Base-by-base conservation (phyloP, 139 green algal genomes). In the Edaphochlamys debaryana region DNA sequence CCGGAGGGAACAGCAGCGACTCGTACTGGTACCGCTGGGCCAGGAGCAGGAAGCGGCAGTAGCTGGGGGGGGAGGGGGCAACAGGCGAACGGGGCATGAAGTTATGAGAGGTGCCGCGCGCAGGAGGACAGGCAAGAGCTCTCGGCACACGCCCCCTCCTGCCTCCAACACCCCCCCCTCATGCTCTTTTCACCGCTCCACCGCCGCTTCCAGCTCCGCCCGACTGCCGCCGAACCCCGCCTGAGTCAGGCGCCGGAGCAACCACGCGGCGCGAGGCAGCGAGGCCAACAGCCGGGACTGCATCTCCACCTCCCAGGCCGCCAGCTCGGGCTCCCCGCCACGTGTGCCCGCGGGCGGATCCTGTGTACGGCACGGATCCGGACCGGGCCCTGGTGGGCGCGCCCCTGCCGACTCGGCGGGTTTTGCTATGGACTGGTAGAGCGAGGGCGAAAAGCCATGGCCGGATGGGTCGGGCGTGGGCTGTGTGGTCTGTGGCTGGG, bases 1-100 rank as follows among this genome's bases (percentile, higher is more conserved):
- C 73, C 11, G 56, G 56, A 2, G 73, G 73, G 38, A 42, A 42
- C 73, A 69, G 58, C 54, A 80, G 73, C 73, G 37, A 30, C 56
- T 80, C 73, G 36, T 56, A 34, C 73, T 56, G 56, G 73, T 80
- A 54, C 0, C 73, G 73, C 54, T 80, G 73, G 15, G 56, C 73
- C 36, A 80, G 73, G 4, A 80, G 73, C 56, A 80, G 73, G 54
- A 69, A 69, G 36, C 56, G 73, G 38, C 73, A 80, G 56, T 80
- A 80, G 34, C 73, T 80, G 37, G 52, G 37, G 20, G 20, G 25
- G 6, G 54, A 1, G 6, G n/a, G 8, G 60, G 7, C 4, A 36
- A 13, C 29, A 29, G 6, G 29, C 1, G 63, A 25, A 41, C 1
- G 7, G 5, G 37, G 9, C 20, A 32, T 3, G 23, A 11, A 40